Base-by-base conservation (phyloP, 257 asterid species). In the Avicennia marina region DNA sequence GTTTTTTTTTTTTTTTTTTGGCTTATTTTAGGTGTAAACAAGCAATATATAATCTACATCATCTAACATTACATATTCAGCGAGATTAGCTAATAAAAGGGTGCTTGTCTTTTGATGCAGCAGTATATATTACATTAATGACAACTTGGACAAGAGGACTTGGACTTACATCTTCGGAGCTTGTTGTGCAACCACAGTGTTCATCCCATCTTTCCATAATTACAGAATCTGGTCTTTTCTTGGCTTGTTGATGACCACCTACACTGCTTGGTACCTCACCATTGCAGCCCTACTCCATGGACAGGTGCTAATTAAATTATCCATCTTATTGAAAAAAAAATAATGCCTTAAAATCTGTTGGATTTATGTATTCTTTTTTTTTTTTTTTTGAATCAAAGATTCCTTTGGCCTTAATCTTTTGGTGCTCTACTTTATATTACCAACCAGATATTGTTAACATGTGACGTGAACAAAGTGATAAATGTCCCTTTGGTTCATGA, bases 141-240 rank as follows among this genome's bases (percentile, higher is more conserved):
- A 78, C 53, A 71, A 74, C 70, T 38, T 75, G 68, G 77, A 75
- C 75, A 75, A 75, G 73, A 63, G 81, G 25, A 71, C 75, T 3
- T 78, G 76, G 76, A 71, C 76, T 0, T 71, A 71, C 9, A 71
- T 71, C 9, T 71, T 71, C 42, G 76, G 76, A 13, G 76, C 76
- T 6, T 69, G 75, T 10, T 69, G 75, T 22, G 75, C 75, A 1
- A 65, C 76, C 1, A 71, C 76, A 0, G 76, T 71, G 12, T 71
- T 71, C 72, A 64, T 71, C 38, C 76, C 76, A 4, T 68, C 83
- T 8, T 77, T 77, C 65, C 80, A 66, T 50, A 78, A 78, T 46
- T 78, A 78, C 70, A 60, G 85, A 65, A 78, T 78, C 3, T 78
- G 85, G 85, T 78, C 85, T 6, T 78, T 78, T 41, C 73, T 78